Evolutionary conservation across 2,329 filamentous ascomycete genomes (phyloP), one percentile per base, ranked within the genome.

Genomic region (Sporothrix protearum): DNA sequence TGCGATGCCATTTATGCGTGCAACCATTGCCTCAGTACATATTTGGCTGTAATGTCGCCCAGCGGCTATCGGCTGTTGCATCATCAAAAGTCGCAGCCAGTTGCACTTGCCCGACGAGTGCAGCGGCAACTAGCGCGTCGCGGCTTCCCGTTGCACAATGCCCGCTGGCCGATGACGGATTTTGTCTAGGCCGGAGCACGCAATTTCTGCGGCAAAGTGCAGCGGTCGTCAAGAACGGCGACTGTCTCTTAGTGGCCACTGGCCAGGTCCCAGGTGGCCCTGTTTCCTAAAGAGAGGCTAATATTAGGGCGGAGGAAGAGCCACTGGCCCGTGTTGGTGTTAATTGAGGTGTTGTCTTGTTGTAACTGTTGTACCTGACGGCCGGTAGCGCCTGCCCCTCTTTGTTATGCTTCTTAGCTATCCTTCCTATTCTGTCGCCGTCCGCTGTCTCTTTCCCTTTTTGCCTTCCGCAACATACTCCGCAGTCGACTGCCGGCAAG

Each of bases 161-260:
- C 47, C 64, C 33, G 12, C 8, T 49, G 28, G 53, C 55, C 25
- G 68, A 70, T 69, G 67, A 47, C 67, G 67, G 67, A 59, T 67
- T 53, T 39, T 39, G 64, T 9, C 47, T 33, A 67, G 64, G 64
- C 61, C 67, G 30, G 67, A 69, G 51, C 68, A 61, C 68, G 68
- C 68, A 39, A 69, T 67, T 30, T 68, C 8, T 51, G 30, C 19
- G 25, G 47, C 33, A 63, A 42, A 22, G 22, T 28, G 39, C 61
- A 10, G 25, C n/a, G 36, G 28, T 39, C 22, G 16, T 42, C 61
- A 28, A 66, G 39, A 49, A 66, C 61, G 61, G 61, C 61, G 61
- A 66, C 61, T 63, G 19, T 25, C 57, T 47, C 14, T 57, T 57
- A 57, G 25, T 57, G 28, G 53, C 28, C 53, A 57, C 53, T 19